Evolutionary conservation across 352 stramenopile species (phyloP).

Genomic region (Elongisporangium anandrum): DNA sequence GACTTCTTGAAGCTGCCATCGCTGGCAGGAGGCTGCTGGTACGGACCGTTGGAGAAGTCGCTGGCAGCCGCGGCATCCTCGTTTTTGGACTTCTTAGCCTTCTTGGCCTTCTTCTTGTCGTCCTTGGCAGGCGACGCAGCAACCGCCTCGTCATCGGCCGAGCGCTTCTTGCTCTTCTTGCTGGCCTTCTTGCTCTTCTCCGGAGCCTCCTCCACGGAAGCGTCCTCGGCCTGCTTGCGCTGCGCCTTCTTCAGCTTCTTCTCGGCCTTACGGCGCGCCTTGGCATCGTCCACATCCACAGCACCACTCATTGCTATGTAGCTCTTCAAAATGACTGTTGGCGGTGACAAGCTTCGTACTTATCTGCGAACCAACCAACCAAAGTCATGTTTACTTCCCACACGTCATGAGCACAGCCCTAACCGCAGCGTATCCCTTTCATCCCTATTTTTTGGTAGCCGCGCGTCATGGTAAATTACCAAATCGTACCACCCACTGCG

Average conservation of each 20-base stretch:
- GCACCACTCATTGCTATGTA: not conserved
- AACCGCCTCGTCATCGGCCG: not conserved
- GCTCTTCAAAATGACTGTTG: not conserved
- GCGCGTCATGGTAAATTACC: not conserved
- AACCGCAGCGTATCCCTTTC: not conserved
- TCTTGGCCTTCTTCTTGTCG: constrained; percentile 36
- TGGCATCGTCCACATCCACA: constrained; percentile 28
- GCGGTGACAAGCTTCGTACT: not conserved
- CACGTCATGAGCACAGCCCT: not conserved
- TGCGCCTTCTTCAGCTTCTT: constrained; percentile 40
- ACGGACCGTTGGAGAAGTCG: constrained; percentile 70
- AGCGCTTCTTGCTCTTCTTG: constrained; percentile 19
- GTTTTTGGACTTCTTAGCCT: constrained; percentile 51
- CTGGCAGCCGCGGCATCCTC: constrained; percentile 17
- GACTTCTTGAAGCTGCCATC: constrained; percentile 81
- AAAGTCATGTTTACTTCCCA: not conserved
- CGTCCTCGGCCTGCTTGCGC: constrained; percentile 23
- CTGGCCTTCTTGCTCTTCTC: constrained; percentile 30
- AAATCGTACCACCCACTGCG: not conserved
- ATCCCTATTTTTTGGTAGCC: not conserved
- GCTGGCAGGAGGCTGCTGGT: constrained; percentile 56
- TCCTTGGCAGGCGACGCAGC: constrained; percentile 17
- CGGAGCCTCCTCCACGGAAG: not conserved
- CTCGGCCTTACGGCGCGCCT: constrained; percentile 37
- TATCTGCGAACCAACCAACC: not conserved